Evolutionary conservation across 352 stramenopile species (phyloP), one percentile per base, ranked within the genome.

Genomic region (Phytopythium aichiense): DNA sequence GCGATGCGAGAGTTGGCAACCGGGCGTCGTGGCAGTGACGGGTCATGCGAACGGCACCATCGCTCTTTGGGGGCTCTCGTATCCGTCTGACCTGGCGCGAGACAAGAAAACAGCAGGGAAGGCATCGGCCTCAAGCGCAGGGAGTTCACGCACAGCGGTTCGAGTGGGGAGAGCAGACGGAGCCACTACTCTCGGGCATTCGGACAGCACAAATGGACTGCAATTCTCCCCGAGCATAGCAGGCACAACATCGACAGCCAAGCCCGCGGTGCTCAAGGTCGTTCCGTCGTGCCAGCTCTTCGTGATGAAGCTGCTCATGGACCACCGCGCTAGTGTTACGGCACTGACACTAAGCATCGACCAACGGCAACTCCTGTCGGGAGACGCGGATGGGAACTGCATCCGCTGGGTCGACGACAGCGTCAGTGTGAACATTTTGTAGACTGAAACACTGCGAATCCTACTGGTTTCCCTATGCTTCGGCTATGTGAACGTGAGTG

Each of bases 351-450:
- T 93, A 12, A 73, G 76, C 15, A 25, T 49, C 0, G 82, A 93
- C 25, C 84, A 93, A 55, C 75, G 84, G 0, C 82, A 93, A 60
- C 42, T 93, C 9, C 60, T 91, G 31, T 91, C 84, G 4, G 79
- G 75, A 2, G 84, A 93, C 55, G 69, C 63, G 0, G 81, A 91
- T 40, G 84, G 84, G 0, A 75, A 77, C 31, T 92, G 82, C 56
- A 91, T 91, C 53, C 81, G 82, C n/a, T 93, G 84, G 84, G 63
- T 90, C 9, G 84, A 94, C 59, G 84, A 92, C 53, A 94, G 82
- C 59, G 71, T 89, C 51, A 87, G 75, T 42, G 75, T 71, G 35
- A 84, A 79, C 55, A 74, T 82, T 31, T 63, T 86, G 50, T 90
- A 85, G 61, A n/a, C n/a, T n/a, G n/a, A n/a, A n/a, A n/a, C n/a